Conservation (phyloP, 2,329 filamentous ascomycete species). For the Alternaria longipes region DNA sequence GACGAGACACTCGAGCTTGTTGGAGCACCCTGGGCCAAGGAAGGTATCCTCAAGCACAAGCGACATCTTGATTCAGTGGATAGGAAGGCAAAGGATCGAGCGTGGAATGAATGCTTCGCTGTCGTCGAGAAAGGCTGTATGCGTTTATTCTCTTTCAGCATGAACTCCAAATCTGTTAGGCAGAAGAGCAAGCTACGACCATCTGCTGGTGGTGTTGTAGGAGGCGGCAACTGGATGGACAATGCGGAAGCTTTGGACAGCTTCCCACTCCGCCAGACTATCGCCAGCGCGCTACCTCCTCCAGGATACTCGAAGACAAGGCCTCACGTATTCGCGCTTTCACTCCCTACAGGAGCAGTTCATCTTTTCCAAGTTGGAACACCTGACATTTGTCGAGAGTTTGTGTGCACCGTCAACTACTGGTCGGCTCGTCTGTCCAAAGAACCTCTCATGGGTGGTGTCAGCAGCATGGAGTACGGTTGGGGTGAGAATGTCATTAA, state of each 20-base stretch:
- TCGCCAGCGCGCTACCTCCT: constrained; percentile 87
- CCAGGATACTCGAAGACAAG: constrained; percentile 92
- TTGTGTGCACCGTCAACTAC: constrained; percentile 94
- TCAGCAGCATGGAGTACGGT: constrained; percentile 97
- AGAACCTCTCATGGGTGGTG: constrained; percentile 88
- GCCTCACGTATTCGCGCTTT: constrained; percentile 93
- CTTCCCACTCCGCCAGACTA: constrained; percentile 88
- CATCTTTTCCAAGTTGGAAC: constrained; percentile 99
- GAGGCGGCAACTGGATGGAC: constrained; percentile 97
- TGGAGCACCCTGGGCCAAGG: constrained; percentile 97
- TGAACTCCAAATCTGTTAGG: constrained; percentile 75
- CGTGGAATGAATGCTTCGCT: constrained; percentile 95
- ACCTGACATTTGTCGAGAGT: constrained; percentile 91
- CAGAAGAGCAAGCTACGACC: constrained; percentile 69
- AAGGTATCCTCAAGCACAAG: constrained; percentile 95
- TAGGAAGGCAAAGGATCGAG: constrained; percentile 91
- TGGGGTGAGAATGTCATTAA: constrained; percentile 89
- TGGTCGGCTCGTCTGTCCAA: constrained; percentile 96
- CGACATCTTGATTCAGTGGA: constrained; percentile 91
- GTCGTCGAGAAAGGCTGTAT: constrained; percentile 95
- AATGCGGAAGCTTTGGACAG: constrained; percentile 90
- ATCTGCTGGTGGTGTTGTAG: constrained; percentile 74
- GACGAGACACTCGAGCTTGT: constrained; percentile 91
- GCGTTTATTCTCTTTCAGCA: constrained; percentile 90
- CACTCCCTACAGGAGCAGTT: constrained; percentile 88